Evolutionary conservation across 371 early-diverging fungal genomes (phyloP), one percentile per base, ranked within the genome.

Genomic region (Mucor lusitanicus): DNA sequence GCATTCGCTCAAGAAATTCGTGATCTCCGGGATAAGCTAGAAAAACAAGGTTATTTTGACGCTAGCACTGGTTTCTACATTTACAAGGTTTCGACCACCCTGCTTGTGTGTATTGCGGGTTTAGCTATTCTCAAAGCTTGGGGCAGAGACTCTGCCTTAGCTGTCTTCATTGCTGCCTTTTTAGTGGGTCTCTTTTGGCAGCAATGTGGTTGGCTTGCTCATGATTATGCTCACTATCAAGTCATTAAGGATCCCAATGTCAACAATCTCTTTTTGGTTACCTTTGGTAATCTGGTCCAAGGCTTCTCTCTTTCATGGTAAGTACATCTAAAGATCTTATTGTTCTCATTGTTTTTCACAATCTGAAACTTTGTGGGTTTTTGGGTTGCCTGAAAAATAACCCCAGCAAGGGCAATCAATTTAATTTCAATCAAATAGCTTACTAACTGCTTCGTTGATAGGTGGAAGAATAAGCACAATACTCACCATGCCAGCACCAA

Each of bases 391-490:
- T 44, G 19, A 7, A 44, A n/a, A 44, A 19, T 6, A 44, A 44
- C 44, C 44, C 44, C 44, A 44, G 44, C 44, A 44, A 44, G 37
- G 12, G 13, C 37, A 37, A 37, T 13, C 37, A 2, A 2, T 6
- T 42, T 19, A 6, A n/a, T 19, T 30, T 21, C 1, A 61, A 35
- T 61, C 56, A 46, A 60, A 73, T 78, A 60, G 70, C 46, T 17
- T 40, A 44, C 44, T 44, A 44, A 44, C 4, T n/a, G 8, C 19
- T 19, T 7, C 19, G 5, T 6, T 44, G 44, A 44, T 15, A 86
- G 87, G 80, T 95, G 95, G 95, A 93, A 93, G 77, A 87, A 94
- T 78, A 94, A 95, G 85, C 95, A 95, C 83, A 91, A 90, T 80
- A 93, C 94, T 8, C 95, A 95, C 71, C 95, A 95, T 74, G 89